These are phyloP conservation scores for Hygrocybe punicea DNA, from an alignment of 768 basidiomycete species.

Conservation along the genomic window DNA sequence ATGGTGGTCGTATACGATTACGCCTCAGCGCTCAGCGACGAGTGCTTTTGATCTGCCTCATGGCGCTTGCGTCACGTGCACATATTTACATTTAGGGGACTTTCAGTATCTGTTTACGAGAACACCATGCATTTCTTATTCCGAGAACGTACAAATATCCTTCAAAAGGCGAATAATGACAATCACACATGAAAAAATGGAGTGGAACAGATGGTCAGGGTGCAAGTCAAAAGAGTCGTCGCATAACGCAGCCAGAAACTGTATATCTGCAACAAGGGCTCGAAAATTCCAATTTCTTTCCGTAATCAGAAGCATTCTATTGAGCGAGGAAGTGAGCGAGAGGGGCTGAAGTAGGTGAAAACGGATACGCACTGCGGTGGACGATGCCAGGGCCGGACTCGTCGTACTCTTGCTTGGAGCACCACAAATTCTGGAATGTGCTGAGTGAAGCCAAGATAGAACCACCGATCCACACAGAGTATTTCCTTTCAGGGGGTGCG, in stretches of 20 bases:
- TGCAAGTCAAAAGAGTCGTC: neutral
- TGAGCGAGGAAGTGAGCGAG: neutral
- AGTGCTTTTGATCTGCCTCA: no score
- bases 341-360: neutral
- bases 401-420: constrained; percentile 90
- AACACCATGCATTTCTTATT: no score
- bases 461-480: constrained; percentile 94
- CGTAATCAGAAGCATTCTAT: neutral
- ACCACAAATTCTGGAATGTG: constrained; percentile 98
- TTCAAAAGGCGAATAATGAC: neutral
- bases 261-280: neutral
- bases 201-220: neutral
- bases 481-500: constrained; percentile 90
- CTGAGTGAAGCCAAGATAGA: constrained; percentile 83
- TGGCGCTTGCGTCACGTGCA: no score
- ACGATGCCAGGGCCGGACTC: constrained; percentile 77
- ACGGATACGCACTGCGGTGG: constrained; percentile 59
- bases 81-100: no score
- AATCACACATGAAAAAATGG: neutral
- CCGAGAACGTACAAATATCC: neutral
- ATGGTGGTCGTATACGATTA: neutral
- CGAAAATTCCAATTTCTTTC: neutral
- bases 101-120: no score
- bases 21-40: neutral
- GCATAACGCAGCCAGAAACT: neutral